A percentile compares a stretch with the other conserved stretches of the same genome.
Evolutionary conservation across 768 basidiomycete genomes (phyloP).

Genomic region (Pleurotus pulmonarius): DNA sequence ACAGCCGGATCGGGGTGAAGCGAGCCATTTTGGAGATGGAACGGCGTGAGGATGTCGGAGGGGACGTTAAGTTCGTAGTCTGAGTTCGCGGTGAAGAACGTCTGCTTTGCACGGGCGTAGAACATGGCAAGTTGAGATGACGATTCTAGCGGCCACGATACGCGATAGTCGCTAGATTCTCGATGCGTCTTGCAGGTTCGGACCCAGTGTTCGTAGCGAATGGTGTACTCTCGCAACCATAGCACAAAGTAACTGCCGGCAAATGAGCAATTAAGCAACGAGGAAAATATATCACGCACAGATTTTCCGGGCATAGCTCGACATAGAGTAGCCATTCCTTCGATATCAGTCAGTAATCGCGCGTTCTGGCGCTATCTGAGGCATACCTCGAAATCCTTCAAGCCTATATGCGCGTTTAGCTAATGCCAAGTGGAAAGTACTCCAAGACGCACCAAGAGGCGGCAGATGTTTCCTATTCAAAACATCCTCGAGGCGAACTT

Average conservation of each 20-base stretch:
- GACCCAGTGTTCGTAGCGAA: constrained; percentile 41
- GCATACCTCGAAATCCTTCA: constrained; percentile 65
- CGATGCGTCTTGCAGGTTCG: constrained; percentile 29
- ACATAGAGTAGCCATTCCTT: constrained; percentile 81
- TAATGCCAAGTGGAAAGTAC: constrained; percentile 1
- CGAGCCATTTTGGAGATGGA: constrained; percentile 39
- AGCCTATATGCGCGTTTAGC: constrained; percentile 30
- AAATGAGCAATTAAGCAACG: constrained; percentile 6
- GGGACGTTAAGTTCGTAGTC: constrained; percentile 71
- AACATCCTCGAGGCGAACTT: constrained; percentile 71
- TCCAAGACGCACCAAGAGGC: constrained; percentile 50
- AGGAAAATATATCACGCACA: constrained; percentile 36
- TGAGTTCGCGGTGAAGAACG: constrained; percentile 72
- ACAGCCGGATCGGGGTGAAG: constrained; percentile 63
- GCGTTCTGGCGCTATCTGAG: background rate
- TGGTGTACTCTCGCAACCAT: constrained; percentile 74
- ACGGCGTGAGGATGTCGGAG: constrained; percentile 59
- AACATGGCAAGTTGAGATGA: constrained; percentile 65
- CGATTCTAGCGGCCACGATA: constrained; percentile 37
- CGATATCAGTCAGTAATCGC: no score
- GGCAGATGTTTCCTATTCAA: constrained; percentile 75
- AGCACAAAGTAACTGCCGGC: constrained; percentile 66
- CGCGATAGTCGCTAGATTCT: constrained; percentile 26
- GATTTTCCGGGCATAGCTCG: constrained; percentile 71
- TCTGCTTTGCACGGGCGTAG: constrained; percentile 76